Conservation (phyloP, 176 grass and related monocot genomes). For the Phragmites australis region DNA sequence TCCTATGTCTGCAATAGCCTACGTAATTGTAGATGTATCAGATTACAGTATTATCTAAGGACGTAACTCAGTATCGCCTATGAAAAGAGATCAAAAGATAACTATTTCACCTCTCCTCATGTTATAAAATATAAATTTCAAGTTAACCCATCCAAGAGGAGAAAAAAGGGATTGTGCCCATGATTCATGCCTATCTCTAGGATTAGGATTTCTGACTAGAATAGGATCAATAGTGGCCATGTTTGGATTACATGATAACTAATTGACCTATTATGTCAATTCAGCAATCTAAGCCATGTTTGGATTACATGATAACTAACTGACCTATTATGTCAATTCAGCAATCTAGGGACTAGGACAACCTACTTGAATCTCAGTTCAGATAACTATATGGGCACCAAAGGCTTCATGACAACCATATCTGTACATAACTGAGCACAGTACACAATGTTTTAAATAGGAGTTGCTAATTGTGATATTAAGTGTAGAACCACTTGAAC, state of each 20-base stretch:
- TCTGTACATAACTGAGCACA: background rate
- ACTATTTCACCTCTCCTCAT: background rate
- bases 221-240: background rate
- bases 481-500: background rate
- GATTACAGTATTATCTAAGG: slow-evolving; percentile 7
- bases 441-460: background rate
- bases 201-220: background rate
- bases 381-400: background rate
- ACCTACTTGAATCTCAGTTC: background rate
- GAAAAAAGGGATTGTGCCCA: background rate
- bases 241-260: background rate
- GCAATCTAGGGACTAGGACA: background rate
- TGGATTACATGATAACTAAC: background rate
- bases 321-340: background rate
- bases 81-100: slow-evolving; percentile 3
- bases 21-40: slow-evolving; percentile 19
- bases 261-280: background rate
- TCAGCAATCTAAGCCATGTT: background rate
- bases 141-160: background rate
- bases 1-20: slow-evolving; percentile 80
- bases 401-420: background rate
- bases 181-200: background rate
- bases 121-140: background rate
- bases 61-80: background rate
- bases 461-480: background rate